Percentiles rank a stretch among this genome's conserved stretches.
Evolutionary conservation across 2,329 filamentous ascomycete species (phyloP).

Genomic region (Xylaria sp.): DNA sequence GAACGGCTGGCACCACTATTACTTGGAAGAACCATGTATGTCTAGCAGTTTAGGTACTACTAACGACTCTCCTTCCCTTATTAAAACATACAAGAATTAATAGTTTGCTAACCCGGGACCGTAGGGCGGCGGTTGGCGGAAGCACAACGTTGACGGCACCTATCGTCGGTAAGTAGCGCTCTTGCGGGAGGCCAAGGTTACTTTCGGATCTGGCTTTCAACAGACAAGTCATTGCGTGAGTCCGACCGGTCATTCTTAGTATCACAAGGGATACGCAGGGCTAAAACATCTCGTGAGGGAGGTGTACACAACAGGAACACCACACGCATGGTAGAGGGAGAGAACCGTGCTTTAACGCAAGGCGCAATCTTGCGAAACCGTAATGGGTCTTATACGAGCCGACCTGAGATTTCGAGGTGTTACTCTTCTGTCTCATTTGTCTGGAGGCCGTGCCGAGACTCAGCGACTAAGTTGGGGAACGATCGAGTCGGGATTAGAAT

Average conservation of each 20-base stretch:
- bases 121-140: too few species aligned
- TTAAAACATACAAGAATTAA: too few species aligned
- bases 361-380: background rate
- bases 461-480: constrained; percentile 11
- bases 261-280: background rate
- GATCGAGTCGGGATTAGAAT: background rate
- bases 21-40: too few species aligned
- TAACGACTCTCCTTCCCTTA: too few species aligned
- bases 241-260: background rate
- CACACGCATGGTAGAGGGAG: background rate
- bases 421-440: background rate
- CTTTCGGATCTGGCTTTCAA: background rate
- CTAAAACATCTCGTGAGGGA: background rate
- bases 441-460: background rate
- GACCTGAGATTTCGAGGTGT: background rate
- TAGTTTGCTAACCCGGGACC: too few species aligned
- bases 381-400: background rate
- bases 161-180: too few species aligned
- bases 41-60: too few species aligned
- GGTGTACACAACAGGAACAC: background rate
- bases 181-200: too few species aligned
- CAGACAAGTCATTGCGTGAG: background rate
- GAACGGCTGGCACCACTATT: too few species aligned
- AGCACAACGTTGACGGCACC: too few species aligned
- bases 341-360: too few species aligned